phyloP scores from a whole-genome alignment of 1,139 yeast genomes.

The Blastobotrys aristatus region DNA sequence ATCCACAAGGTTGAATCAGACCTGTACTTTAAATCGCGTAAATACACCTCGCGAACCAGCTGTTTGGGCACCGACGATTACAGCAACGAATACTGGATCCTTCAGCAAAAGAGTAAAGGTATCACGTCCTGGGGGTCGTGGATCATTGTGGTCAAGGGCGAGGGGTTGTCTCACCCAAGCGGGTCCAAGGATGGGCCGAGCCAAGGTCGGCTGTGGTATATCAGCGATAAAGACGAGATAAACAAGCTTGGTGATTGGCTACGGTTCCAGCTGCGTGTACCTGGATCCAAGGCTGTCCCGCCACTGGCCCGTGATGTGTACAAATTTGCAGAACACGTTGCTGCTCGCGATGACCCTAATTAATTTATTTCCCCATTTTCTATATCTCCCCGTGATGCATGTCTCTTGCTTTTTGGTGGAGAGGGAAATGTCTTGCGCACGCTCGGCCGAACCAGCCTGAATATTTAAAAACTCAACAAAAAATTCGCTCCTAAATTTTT shows the following conservation, averaged over 20 bases:
- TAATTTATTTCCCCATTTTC: background rate
- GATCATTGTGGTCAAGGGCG: constrained; percentile 19
- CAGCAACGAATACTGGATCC: constrained; percentile 37
- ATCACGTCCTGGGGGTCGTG: constrained; percentile 34
- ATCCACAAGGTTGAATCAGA: constrained; percentile 29
- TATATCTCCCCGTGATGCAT: background rate
- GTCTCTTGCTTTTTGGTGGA: too few relatives aligned
- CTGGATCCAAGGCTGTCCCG: constrained; percentile 7
- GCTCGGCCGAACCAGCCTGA: too few relatives aligned
- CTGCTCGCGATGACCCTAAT: background rate
- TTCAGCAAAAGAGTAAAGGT: constrained; percentile 33
- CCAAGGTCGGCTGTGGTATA: constrained; percentile 11
- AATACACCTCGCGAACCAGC: constrained; percentile 31
- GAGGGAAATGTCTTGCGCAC: too few relatives aligned
- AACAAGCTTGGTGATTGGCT: constrained; percentile 9
- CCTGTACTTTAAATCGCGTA: constrained; percentile 24
- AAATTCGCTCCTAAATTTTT: too few relatives aligned
- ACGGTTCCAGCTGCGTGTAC: constrained; percentile 2
- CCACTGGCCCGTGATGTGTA: constrained; percentile 6
- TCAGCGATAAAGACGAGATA: constrained; percentile 7
- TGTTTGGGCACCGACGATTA: constrained; percentile 34
- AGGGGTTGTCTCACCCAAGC: constrained; percentile 5
- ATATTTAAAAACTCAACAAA: too few relatives aligned
- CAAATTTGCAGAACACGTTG: constrained; percentile 8
- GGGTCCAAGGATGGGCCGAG: constrained; percentile 3